Conservation (phyloP, 495 filamentous ascomycete species). For the Penicillium egyptiacum region DNA sequence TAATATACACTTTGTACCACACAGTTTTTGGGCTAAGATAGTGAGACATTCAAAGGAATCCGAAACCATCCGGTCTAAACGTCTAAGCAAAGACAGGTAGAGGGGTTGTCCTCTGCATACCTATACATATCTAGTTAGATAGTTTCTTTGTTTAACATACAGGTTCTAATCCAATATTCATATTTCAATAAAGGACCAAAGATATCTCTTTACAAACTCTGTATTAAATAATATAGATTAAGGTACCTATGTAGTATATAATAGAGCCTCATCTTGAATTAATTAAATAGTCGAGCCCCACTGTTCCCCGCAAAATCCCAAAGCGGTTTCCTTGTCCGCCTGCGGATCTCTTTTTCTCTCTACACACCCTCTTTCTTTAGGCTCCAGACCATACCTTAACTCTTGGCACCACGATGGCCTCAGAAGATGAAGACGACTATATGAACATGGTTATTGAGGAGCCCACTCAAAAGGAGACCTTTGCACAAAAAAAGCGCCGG, state of each 20-base stretch:
- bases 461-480: constrained; percentile 54
- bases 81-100: background rate
- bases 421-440: constrained; percentile 60
- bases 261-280: too few relatives aligned
- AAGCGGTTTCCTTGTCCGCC: constrained; percentile 8
- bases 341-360: background rate
- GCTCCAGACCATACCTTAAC: background rate
- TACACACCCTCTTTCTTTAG: background rate
- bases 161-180: too few relatives aligned
- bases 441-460: constrained; percentile 64
- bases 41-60: background rate
- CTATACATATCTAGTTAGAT: too few relatives aligned
- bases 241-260: too few relatives aligned
- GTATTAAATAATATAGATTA: too few relatives aligned
- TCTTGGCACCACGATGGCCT: constrained; percentile 20
- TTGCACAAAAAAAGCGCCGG: constrained; percentile 55
- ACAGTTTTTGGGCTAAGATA: too few relatives aligned
- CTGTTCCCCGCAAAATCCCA: background rate
- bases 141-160: too few relatives aligned
- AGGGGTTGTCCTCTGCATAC: too few relatives aligned
- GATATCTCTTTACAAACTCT: too few relatives aligned
- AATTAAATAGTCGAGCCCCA: background rate
- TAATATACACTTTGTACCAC: too few relatives aligned
- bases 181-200: too few relatives aligned
- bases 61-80: background rate